A percentile compares a stretch with the other conserved stretches of the same genome.
phyloP scores from a whole-genome alignment of 768 basidiomycete genomes.

The Pholiota microspora region DNA sequence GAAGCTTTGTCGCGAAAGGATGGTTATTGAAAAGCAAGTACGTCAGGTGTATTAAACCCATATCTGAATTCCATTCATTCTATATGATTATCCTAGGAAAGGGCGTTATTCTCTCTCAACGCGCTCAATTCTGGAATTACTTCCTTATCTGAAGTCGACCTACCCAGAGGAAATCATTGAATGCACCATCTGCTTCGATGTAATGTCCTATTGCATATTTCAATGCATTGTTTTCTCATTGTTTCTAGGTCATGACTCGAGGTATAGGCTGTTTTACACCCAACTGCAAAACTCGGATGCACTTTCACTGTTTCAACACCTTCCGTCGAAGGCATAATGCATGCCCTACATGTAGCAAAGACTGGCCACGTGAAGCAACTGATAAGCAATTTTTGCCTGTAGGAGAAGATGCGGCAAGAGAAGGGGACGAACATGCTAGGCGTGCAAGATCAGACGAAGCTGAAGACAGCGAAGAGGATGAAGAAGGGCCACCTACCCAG shows the following conservation, averaged over 20 bases:
- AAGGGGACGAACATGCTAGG: slow-evolving; percentile 51
- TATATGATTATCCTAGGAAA: slow-evolving; percentile 39
- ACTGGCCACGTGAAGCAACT: slow-evolving; percentile 58
- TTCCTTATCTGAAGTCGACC: slow-evolving; percentile 67
- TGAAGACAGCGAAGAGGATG: slow-evolving; percentile 46
- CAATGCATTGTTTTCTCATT: background rate
- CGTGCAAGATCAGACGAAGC: slow-evolving; percentile 29
- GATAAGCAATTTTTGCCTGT: slow-evolving; percentile 49
- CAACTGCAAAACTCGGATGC: slow-evolving; percentile 65
- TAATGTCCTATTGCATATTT: slow-evolving; percentile 27
- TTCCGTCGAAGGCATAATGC: slow-evolving; percentile 40
- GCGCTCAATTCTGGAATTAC: slow-evolving; percentile 73
- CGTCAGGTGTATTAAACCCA: slow-evolving; percentile 25
- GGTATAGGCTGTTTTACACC: slow-evolving; percentile 60
- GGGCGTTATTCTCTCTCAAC: slow-evolving; percentile 76
- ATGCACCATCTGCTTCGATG: slow-evolving; percentile 74
- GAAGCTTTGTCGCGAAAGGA: slow-evolving; percentile 81
- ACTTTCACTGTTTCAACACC: slow-evolving; percentile 57
- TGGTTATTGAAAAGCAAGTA: slow-evolving; percentile 78
- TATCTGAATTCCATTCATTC: background rate
- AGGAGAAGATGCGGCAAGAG: slow-evolving; percentile 67
- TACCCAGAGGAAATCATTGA: slow-evolving; percentile 71
- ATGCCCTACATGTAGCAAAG: slow-evolving; percentile 57
- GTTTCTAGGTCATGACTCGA: slow-evolving; percentile 58
- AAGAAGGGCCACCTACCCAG: slow-evolving; percentile 30